These are phyloP conservation scores for Claviceps arundinis DNA, from an alignment of 2,329 filamentous ascomycete genomes.

Conservation along the genomic window DNA sequence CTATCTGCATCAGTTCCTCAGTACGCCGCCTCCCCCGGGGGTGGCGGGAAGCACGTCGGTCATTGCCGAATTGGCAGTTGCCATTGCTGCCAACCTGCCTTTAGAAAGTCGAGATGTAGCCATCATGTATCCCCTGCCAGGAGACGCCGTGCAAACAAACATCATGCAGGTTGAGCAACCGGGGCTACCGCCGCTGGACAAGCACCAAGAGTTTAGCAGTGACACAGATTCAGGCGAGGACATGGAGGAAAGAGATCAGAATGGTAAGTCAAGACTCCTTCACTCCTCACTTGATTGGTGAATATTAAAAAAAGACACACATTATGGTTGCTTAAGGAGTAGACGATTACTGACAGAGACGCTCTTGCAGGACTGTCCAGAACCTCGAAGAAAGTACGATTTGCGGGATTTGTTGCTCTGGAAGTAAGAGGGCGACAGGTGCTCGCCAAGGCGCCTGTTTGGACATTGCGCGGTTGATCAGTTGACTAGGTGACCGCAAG, in stretches of 20 bases:
- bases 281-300: background rate
- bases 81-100: constrained; percentile 74
- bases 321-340: background rate
- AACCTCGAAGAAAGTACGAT: constrained; percentile 48
- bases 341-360: constrained; percentile 25
- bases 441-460: constrained; percentile 63
- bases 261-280: constrained; percentile 18
- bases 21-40: constrained; percentile 63
- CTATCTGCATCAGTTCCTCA: constrained; percentile 59
- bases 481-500: background rate
- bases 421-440: constrained; percentile 67
- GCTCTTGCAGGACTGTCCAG: constrained; percentile 26
- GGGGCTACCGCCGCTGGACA: constrained; percentile 48
- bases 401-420: constrained; percentile 61
- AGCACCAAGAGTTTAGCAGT: constrained; percentile 25
- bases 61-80: constrained; percentile 84
- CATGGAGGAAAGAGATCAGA: constrained; percentile 25
- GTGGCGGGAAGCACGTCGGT: constrained; percentile 81
- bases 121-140: constrained; percentile 74
- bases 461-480: constrained; percentile 30
- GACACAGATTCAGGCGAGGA: constrained; percentile 18
- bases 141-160: constrained; percentile 52
- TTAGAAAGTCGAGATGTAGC: constrained; percentile 83
- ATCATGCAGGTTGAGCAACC: constrained; percentile 81
- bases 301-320: background rate